Evolutionary conservation across 345 rosid species (phyloP).

Genomic region (Excoecaria cochinchinensis): DNA sequence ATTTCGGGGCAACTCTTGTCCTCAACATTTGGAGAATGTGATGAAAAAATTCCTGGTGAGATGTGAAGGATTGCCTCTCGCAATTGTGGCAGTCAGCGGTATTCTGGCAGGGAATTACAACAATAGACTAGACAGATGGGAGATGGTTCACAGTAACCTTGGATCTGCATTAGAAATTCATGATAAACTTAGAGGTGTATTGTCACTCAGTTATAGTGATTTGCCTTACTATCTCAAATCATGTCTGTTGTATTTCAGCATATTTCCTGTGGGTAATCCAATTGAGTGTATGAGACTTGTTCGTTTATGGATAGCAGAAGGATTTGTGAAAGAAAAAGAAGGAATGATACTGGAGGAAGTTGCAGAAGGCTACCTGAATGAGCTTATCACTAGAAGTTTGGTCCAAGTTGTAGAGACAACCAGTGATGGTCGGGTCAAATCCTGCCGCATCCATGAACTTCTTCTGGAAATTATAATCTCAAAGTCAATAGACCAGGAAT

Average conservation of each 20-base stretch:
- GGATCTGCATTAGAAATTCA: background rate
- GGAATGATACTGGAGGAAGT: constrained; percentile 14
- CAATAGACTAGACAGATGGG: constrained; percentile 7
- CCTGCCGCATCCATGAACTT: constrained; percentile 6
- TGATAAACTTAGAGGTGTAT: background rate
- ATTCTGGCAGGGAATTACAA: constrained; percentile 2
- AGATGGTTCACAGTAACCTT: background rate
- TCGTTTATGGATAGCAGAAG: constrained; percentile 17
- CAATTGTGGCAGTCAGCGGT: constrained; percentile 8
- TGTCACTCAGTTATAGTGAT: constrained; percentile 2
- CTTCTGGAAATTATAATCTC: background rate
- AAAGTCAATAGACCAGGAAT: constrained; percentile 4
- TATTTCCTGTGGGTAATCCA: constrained; percentile 2
- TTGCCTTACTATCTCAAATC: constrained; percentile 13
- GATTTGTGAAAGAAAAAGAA: background rate
- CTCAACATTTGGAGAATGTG: constrained; percentile 2
- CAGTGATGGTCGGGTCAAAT: constrained; percentile 4
- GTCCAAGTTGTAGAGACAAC: constrained; percentile 7
- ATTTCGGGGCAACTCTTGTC: background rate
- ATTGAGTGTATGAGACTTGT: constrained; percentile 3
- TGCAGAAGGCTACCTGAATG: constrained; percentile 9
- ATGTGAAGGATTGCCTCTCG: constrained; percentile 12
- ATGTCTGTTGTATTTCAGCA: constrained; percentile 10
- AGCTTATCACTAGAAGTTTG: constrained; percentile 11
- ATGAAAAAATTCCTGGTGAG: background rate